Evolutionary conservation across 345 rosid genomes (phyloP).

Genomic region (Gossypium arboreum): DNA sequence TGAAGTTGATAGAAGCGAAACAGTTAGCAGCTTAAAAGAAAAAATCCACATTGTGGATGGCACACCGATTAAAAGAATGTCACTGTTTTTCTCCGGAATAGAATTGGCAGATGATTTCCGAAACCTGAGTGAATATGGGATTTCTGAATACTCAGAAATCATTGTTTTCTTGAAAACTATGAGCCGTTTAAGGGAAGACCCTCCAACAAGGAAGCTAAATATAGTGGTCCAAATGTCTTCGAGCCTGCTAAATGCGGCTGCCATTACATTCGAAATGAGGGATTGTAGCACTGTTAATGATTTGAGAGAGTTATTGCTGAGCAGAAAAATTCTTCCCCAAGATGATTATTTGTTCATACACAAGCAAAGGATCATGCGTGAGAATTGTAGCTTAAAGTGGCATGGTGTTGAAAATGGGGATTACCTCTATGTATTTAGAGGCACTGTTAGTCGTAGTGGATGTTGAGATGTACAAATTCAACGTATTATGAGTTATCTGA

Average conservation of each 20-base stretch:
- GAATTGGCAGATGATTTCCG: slow-evolving; percentile 72
- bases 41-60: slow-evolving; percentile 53
- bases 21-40: slow-evolving; percentile 79
- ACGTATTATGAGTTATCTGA: no score
- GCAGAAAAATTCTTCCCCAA: slow-evolving; percentile 44
- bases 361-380: slow-evolving; percentile 79
- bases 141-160: slow-evolving; percentile 56
- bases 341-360: slow-evolving; percentile 83
- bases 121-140: slow-evolving; percentile 62
- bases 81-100: slow-evolving; percentile 51
- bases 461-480: slow-evolving; percentile 1
- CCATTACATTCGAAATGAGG: slow-evolving; percentile 60
- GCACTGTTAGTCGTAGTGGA: slow-evolving; percentile 45
- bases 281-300: slow-evolving; percentile 61
- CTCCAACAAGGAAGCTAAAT: slow-evolving; percentile 36
- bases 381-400: slow-evolving; percentile 50
- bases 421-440: slow-evolving; percentile 64
- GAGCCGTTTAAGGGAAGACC: slow-evolving; percentile 38
- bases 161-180: slow-evolving; percentile 48
- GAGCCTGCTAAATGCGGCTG: slow-evolving; percentile 56
- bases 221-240: slow-evolving; percentile 71
- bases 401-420: slow-evolving; percentile 40
- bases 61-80: slow-evolving; percentile 46
- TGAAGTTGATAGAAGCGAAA: slow-evolving; percentile 67
- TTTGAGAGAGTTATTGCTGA: slow-evolving; percentile 45